These are phyloP conservation scores for Xanthoparmelia taractica DNA, from an alignment of 495 filamentous ascomycete species.

Conservation along the genomic window DNA sequence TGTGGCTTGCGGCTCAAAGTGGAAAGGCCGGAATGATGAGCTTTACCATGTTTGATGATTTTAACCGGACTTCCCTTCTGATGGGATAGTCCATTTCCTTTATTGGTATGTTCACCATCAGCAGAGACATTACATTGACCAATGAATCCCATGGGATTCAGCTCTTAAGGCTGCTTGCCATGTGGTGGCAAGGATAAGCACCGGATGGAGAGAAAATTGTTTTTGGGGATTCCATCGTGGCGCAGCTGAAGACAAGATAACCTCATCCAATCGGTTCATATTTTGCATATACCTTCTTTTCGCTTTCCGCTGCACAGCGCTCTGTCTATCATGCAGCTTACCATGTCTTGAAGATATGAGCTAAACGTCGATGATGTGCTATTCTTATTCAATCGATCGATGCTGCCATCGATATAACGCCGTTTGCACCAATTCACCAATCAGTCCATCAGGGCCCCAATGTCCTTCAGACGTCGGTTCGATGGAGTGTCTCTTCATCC, in stretches of 20 bases:
- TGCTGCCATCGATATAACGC: conserved; percentile 3
- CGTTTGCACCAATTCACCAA: conserved; percentile 10
- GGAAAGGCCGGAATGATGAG: conserved; percentile 4
- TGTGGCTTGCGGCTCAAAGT: conserved; percentile 20
- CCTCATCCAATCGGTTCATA: conserved; percentile 15
- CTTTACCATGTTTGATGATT: neutral
- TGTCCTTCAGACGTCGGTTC: neutral
- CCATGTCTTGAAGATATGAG: neutral
- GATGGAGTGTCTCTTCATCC: neutral
- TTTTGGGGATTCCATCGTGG: too few relatives aligned
- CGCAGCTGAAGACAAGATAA: conserved; percentile 15
- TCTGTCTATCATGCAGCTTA: neutral
- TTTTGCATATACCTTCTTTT: conserved; percentile 2
- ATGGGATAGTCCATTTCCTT: too few relatives aligned
- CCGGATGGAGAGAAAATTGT: too few relatives aligned
- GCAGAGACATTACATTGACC: neutral
- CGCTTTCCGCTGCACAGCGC: conserved; percentile 12
- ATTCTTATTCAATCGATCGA: neutral
- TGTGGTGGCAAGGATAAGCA: neutral
- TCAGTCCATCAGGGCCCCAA: neutral
- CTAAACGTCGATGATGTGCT: neutral
- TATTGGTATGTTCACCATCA: too few relatives aligned
- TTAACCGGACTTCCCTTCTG: neutral
- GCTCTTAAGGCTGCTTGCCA: too few relatives aligned
- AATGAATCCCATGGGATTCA: conserved; percentile 1